These are phyloP conservation scores for Saccharum hybrid DNA, from an alignment of 202 grass and related monocot genomes.

Conservation along the genomic window DNA sequence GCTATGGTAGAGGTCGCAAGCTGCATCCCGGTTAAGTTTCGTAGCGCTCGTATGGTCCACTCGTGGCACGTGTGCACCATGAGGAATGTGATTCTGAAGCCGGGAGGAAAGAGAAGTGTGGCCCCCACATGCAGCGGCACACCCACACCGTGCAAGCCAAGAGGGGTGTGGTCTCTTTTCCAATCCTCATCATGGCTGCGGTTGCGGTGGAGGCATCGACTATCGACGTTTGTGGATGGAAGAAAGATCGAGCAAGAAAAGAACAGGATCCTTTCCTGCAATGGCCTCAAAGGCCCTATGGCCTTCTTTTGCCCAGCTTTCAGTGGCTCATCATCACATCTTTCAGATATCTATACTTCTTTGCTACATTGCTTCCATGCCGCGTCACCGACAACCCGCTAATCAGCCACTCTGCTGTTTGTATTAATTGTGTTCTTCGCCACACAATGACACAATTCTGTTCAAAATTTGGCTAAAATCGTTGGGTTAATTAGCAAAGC, in stretches of 20 bases:
- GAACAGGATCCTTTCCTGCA: conserved; percentile 46
- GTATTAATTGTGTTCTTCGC: background rate
- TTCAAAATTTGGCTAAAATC: background rate
- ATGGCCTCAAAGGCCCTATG: conserved; percentile 22
- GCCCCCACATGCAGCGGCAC: background rate
- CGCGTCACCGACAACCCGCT: background rate
- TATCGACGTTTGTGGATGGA: conserved; percentile 11
- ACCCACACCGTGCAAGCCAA: background rate
- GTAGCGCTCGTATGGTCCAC: background rate
- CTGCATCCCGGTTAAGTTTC: conserved; percentile 45
- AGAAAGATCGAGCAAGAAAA: conserved; percentile 56
- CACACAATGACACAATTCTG: background rate
- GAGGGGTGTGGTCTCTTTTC: background rate
- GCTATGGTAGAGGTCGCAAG: conserved; percentile 21
- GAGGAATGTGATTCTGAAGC: conserved; percentile 34
- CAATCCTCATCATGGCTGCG: background rate
- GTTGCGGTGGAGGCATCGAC: background rate
- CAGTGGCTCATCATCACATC: conserved; percentile 2
- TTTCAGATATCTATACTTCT: background rate
- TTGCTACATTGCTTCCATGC: background rate
- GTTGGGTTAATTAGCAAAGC: background rate
- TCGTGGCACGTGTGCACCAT: background rate
- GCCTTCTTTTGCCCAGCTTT: conserved; percentile 15
- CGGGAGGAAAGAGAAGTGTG: background rate
- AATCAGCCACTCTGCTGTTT: background rate